These are phyloP conservation scores for Fusarium bulbicola DNA, from an alignment of 2,329 filamentous ascomycete genomes.

Conservation along the genomic window DNA sequence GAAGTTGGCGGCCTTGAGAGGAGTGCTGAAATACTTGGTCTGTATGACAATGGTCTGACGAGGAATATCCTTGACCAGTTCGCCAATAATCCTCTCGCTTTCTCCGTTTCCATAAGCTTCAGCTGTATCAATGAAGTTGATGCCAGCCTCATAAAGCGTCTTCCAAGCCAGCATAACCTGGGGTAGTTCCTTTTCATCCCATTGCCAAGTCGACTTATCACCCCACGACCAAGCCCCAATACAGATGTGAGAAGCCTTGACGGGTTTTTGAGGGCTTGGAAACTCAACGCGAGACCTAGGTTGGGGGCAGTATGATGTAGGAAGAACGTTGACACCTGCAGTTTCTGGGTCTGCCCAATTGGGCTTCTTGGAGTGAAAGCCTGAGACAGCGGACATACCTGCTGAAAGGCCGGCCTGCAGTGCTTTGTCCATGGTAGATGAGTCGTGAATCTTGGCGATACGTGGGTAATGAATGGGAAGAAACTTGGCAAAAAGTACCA, in stretches of 20 bases:
- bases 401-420: neutral
- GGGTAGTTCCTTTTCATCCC: neutral
- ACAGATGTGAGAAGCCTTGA: neutral
- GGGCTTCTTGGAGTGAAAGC: neutral
- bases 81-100: constrained; percentile 1
- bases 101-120: neutral
- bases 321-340: neutral
- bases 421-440: neutral
- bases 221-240: constrained; percentile 9
- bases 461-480: fast-evolving
- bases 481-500: neutral
- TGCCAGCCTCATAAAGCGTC: neutral
- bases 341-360: constrained; percentile 4
- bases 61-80: neutral
- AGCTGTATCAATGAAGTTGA: constrained; percentile 17
- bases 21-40: constrained; percentile 17
- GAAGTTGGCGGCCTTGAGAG: neutral
- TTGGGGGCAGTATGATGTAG: neutral
- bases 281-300: neutral
- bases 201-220: constrained; percentile 10
- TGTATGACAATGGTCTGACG: constrained; percentile 1
- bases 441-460: neutral
- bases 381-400: neutral
- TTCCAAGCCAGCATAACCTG: constrained; percentile 5
- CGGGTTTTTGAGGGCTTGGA: neutral